A percentile compares a stretch with the other conserved stretches of the same genome.
Conservation (phyloP, 305 asterid species). For the Withania somnifera region DNA sequence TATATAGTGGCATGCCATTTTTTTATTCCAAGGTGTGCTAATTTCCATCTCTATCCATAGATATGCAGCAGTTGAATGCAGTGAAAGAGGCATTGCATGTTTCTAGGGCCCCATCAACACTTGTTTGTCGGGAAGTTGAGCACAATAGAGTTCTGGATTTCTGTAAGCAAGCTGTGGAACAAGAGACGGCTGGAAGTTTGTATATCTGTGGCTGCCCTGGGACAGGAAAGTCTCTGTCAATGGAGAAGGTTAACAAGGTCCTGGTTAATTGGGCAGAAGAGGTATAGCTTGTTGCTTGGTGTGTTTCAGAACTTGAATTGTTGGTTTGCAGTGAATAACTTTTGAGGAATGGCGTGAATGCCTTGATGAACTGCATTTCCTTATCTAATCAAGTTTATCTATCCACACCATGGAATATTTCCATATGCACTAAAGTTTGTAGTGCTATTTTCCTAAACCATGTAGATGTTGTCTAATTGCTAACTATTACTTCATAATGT, state of each 20-base stretch:
- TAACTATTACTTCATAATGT: neutral
- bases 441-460: neutral
- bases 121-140: conserved; percentile 70
- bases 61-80: conserved; percentile 49
- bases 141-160: conserved; percentile 56
- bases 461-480: neutral
- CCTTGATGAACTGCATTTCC: neutral
- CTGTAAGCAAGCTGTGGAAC: conserved; percentile 60
- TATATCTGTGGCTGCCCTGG: conserved; percentile 94
- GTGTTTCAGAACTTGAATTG: neutral
- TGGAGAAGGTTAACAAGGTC: conserved; percentile 54
- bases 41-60: conserved; percentile 15
- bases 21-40: neutral
- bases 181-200: conserved; percentile 73
- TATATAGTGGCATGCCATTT: neutral
- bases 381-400: neutral
- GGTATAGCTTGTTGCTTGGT: conserved; percentile 27
- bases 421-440: neutral
- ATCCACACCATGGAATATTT: neutral
- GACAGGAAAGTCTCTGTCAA: conserved; percentile 84
- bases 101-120: conserved; percentile 49
- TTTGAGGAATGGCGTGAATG: too few relatives aligned
- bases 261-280: conserved; percentile 65
- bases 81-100: conserved; percentile 82
- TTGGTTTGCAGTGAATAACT: neutral